Base-by-base conservation (phyloP, 257 asterid genomes). In the Rubia yunnanensis region DNA sequence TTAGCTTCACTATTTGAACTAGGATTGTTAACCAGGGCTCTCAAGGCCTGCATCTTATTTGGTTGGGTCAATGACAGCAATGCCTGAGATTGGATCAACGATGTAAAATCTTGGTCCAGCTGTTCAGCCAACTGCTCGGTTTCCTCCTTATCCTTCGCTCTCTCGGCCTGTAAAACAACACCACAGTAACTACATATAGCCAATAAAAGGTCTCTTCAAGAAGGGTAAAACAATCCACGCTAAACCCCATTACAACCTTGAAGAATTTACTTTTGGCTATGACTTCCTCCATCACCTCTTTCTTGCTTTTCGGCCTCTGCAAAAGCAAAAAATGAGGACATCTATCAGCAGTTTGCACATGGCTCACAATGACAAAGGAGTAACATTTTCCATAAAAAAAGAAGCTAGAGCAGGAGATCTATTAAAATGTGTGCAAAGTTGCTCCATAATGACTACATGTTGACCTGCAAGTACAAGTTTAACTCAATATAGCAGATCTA, bases 131-230 rank as follows among this genome's bases (percentile, higher is more conserved):
- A 74, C 78, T 83, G 70, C 72, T 86, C 94, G 55, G 78, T 86
- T 77, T 90, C 97, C 79, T 94, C 95, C 78, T 90, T 94, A 5
- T 85, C 99, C 86, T 90, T 88, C 18, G 99, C 95, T 55, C 88
- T 90, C 82, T 94, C 83, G 69, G 99, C 99, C 99, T 94, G 69
- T 39, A 73, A n/a, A 24, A 80, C 50, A 60, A 60, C 49, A 34
- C 55, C 63, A 75, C 60, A 36, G 60, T 62, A 74, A 66, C 73
- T 9, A 60, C 22, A 66, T 24, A 60, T 41, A 63, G 23, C 63
- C 57, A 69, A 52, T 48, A 50, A 24, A 56, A 65, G 32, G 68
- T 34, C 57, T 65, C 64, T 49, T 65, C 38, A 55, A 48, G 66
- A 26, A 63, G 26, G n/a, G 38, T 66, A 26, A 24, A 24, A 41